Conservation (phyloP, 164 flowering plant genomes). For the Platanus orientalis region DNA sequence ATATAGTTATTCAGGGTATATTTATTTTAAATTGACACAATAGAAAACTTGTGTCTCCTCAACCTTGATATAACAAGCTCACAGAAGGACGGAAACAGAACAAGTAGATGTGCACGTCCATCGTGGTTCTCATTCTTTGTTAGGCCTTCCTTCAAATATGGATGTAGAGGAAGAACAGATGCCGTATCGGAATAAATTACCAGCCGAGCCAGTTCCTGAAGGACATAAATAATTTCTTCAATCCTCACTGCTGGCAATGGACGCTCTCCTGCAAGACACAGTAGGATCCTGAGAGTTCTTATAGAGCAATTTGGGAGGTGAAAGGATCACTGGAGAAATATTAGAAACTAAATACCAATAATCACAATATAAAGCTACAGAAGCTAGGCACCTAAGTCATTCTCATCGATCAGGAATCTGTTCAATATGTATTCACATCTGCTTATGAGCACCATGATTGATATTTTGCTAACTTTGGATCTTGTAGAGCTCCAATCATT, state of each 20-base stretch:
- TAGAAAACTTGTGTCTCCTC: not conserved
- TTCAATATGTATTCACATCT: slow-evolving; percentile 79
- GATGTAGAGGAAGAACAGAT: slow-evolving; percentile 53
- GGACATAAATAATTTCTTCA: slow-evolving; percentile 69
- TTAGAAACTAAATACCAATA: not conserved
- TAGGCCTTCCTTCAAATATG: slow-evolving; percentile 44
- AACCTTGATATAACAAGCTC: slow-evolving; percentile 91
- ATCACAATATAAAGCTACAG: not conserved
- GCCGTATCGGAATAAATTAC: slow-evolving; percentile 64
- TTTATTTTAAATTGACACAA: too few species aligned
- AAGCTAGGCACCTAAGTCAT: slow-evolving; percentile 49
- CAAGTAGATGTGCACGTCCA: slow-evolving; percentile 65
- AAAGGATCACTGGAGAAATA: not conserved
- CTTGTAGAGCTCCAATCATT: slow-evolving; percentile 52
- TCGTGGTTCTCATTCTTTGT: slow-evolving; percentile 26
- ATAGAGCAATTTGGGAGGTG: slow-evolving; percentile 1
- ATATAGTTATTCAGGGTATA: not conserved
- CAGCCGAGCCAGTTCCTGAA: slow-evolving; percentile 65
- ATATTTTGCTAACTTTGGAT: slow-evolving; percentile 72
- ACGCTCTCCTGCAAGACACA: slow-evolving; percentile 54
- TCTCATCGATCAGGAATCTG: slow-evolving; percentile 69
- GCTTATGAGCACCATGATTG: slow-evolving; percentile 50
- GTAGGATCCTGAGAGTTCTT: slow-evolving; percentile 1
- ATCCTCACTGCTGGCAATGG: slow-evolving; percentile 67
- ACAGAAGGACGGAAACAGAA: slow-evolving; percentile 72